A percentile compares a stretch with the other conserved stretches of the same genome.
Evolutionary conservation across 345 rosid genomes (phyloP).

Genomic region (Camelina laxa): DNA sequence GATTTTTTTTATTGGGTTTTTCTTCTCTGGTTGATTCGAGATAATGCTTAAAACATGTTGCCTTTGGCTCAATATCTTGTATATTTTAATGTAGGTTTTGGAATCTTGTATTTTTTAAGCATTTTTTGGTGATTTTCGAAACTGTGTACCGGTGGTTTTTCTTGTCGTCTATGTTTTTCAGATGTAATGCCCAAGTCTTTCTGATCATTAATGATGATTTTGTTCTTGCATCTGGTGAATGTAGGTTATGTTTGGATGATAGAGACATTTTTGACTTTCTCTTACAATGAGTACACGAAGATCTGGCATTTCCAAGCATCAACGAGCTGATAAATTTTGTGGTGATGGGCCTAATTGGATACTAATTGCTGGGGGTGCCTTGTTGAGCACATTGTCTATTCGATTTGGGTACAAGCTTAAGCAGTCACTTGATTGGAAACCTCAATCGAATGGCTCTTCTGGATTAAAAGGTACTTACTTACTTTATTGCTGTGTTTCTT

Average conservation of each 20-base stretch:
- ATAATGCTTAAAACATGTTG: neutral
- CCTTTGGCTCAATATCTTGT: neutral
- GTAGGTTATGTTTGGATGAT: slow-evolving; percentile 68
- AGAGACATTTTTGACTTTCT: slow-evolving; percentile 41
- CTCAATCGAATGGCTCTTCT: slow-evolving; percentile 53
- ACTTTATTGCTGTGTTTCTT: neutral
- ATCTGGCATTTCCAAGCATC: slow-evolving; percentile 59
- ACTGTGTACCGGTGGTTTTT: neutral
- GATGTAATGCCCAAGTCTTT: neutral
- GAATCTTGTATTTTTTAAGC: no score
- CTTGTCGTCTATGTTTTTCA: neutral
- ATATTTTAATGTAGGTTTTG: neutral
- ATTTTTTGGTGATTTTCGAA: neutral
- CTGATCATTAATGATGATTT: neutral
- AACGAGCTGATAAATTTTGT: slow-evolving; percentile 51
- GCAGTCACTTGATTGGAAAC: slow-evolving; percentile 69
- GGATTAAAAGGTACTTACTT: slow-evolving; percentile 49
- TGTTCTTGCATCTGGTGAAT: slow-evolving; percentile 31
- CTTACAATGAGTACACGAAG: slow-evolving; percentile 70
- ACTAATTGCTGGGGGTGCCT: slow-evolving; percentile 92
- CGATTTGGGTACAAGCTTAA: slow-evolving; percentile 93
- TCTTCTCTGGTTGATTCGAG: no score
- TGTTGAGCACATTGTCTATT: slow-evolving; percentile 87
- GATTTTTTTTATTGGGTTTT: no score
- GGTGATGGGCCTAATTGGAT: slow-evolving; percentile 85